Evolutionary conservation across 768 basidiomycete species (phyloP), one percentile per base, ranked within the genome.

Genomic region (Neoboletus subvelutipes): DNA sequence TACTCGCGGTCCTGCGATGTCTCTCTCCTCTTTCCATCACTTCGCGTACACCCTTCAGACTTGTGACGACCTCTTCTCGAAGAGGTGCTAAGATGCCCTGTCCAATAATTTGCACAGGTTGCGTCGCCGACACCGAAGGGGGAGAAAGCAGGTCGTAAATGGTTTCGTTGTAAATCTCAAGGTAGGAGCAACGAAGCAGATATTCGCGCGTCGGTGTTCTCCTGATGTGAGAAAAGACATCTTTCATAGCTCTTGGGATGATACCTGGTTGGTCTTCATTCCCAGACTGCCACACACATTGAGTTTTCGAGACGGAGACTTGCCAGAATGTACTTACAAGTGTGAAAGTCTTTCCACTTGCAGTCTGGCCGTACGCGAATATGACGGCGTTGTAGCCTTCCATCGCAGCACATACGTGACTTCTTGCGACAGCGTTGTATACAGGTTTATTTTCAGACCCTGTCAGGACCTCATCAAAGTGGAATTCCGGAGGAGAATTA

Each of bases 91-190:
- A 82, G 24, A 86, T 66, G 60, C 83, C 80, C 17, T 82, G 82
- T 51, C 93, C 87, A 59, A 91, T 84, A 13, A 92, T 83, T 63
- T 90, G 85, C 1, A 92, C 88, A 2, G 83, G 84, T 51, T 84
- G 84, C 0, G 75, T 69, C 17, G 74, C 69, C n/a, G 76, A 73
- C 13, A 77, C 72, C 1, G 79, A 76, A 6, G 87, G 83, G 0
- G 90, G 87, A 1, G 90, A 87, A 12, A 99, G 84, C 1, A 99
- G 76, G 64, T 96, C 93, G 61, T 90, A 82, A 47, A 95, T 87
- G 1, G 82, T 80, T 68, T 96, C 93, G 73, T 98, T 99, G 78
- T 98, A 99, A 46, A 99, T 94, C 68, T 98, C 97, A 50, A 99
- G 85, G 70, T 98, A 98, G 8, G 92, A 92, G 69, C 94, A 96